Conservation (phyloP, 805 yeast species). For the Starmera pachycereana region DNA sequence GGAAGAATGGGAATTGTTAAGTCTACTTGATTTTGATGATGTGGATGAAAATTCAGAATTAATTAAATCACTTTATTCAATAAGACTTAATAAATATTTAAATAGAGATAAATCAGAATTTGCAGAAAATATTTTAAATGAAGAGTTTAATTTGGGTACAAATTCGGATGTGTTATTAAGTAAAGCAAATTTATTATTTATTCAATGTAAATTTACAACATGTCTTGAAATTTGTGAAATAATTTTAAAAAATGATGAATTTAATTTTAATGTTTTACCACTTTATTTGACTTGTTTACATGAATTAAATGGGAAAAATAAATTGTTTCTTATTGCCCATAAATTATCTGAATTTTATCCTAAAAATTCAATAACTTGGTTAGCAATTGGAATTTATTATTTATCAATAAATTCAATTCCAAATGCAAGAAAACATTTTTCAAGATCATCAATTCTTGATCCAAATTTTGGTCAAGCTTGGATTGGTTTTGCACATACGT, state of each 20-base stretch:
- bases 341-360: slow-evolving; percentile 81
- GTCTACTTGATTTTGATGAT: slow-evolving; percentile 54
- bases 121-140: slow-evolving; percentile 53
- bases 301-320: slow-evolving; percentile 76
- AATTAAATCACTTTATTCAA: slow-evolving; percentile 64
- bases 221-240: slow-evolving; percentile 68
- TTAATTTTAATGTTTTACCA: slow-evolving; percentile 64
- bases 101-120: slow-evolving; percentile 49
- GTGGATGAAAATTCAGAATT: slow-evolving; percentile 76
- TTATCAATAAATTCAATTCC: slow-evolving; percentile 57
- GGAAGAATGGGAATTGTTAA: slow-evolving; percentile 79
- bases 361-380: slow-evolving; percentile 75
- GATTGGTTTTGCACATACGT: slow-evolving; percentile 97
- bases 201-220: slow-evolving; percentile 69
- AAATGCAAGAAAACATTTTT: slow-evolving; percentile 82
- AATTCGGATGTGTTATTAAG: slow-evolving; percentile 63
- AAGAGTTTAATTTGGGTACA: slow-evolving; percentile 60
- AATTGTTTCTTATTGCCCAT: slow-evolving; percentile 71
- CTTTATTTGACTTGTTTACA: slow-evolving; percentile 73
- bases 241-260: slow-evolving; percentile 43
- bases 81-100: slow-evolving; percentile 64
- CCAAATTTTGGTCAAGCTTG: slow-evolving; percentile 93
- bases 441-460: slow-evolving; percentile 78
- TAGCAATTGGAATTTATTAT: slow-evolving; percentile 87
- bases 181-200: slow-evolving; percentile 58